Conservation (phyloP, 169 alveolate species). For the Plasmodium coatneyi region DNA sequence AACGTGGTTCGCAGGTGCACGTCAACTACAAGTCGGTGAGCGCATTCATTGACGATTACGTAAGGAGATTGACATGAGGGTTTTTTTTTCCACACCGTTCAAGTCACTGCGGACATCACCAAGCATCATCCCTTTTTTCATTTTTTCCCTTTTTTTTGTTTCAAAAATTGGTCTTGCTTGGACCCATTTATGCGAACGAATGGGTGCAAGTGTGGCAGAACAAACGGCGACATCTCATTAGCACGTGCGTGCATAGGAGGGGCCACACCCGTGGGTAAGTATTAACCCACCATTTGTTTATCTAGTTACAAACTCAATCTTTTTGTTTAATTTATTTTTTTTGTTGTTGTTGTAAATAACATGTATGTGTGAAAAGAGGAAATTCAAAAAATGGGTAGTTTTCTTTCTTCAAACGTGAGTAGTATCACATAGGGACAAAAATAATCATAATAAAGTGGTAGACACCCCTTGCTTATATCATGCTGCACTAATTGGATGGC, state of each 20-base stretch:
- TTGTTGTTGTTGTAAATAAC: not conserved
- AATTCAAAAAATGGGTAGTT: not conserved
- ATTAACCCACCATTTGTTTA: not conserved
- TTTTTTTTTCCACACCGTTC: not conserved
- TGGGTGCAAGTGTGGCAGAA: not conserved
- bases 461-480: not conserved
- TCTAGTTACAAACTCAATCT: not conserved
- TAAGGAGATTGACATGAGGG: constrained; percentile 5
- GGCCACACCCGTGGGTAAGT: not conserved
- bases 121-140: not conserved
- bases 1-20: not conserved
- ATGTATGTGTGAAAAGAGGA: not conserved
- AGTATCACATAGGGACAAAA: not conserved
- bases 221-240: not conserved
- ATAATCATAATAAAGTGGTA: not conserved
- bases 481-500: not conserved
- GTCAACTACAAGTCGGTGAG: constrained; percentile 46
- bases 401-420: not conserved
- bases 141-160: not conserved
- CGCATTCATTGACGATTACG: constrained; percentile 27
- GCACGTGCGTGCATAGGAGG: not conserved
- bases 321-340: not conserved
- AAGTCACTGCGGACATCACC: not conserved
- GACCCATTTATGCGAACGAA: not conserved
- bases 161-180: not conserved